phyloP scores from a whole-genome alignment of 1,284 basidiomycete species.

The Trametes sp. region DNA sequence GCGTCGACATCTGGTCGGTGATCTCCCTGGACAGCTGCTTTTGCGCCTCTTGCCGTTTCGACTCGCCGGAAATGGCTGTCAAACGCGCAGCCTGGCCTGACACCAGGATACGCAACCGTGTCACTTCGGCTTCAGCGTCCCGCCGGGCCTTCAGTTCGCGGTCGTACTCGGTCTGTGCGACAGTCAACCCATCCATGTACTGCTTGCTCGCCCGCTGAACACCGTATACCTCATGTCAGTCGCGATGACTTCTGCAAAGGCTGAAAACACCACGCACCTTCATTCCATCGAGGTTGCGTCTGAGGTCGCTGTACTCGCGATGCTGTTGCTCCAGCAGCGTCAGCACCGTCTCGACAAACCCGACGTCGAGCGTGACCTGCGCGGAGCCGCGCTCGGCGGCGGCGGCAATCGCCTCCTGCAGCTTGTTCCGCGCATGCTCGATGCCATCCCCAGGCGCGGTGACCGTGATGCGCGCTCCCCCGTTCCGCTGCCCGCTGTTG shows the following conservation, averaged over 20 bases:
- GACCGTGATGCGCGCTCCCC: constrained; percentile 50
- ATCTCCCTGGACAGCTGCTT: constrained; percentile 84
- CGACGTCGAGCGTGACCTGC: constrained; percentile 77
- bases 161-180: constrained; percentile 94
- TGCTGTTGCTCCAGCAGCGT: constrained; percentile 73
- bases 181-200: constrained; percentile 90
- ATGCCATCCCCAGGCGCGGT: constrained; percentile 50
- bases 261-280: constrained; percentile 69
- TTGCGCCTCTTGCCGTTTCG: constrained; percentile 78
- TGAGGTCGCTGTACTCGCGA: constrained; percentile 72
- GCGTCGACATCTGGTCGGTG: constrained; percentile 74
- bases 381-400: constrained; percentile 69
- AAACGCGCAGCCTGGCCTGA: constrained; percentile 91
- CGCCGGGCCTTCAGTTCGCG: constrained; percentile 86
- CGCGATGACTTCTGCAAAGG: background rate
- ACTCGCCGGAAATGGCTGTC: constrained; percentile 83
- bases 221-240: constrained; percentile 2
- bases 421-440: constrained; percentile 56
- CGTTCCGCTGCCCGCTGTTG: constrained; percentile 14
- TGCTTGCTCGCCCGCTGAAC: constrained; percentile 85
- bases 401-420: constrained; percentile 70
- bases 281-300: constrained; percentile 83
- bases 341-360: constrained; percentile 79
- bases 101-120: constrained; percentile 82
- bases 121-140: constrained; percentile 93